phyloP scores from a whole-genome alignment of 768 basidiomycete species.

The Dacryopinax primogenitus region DNA sequence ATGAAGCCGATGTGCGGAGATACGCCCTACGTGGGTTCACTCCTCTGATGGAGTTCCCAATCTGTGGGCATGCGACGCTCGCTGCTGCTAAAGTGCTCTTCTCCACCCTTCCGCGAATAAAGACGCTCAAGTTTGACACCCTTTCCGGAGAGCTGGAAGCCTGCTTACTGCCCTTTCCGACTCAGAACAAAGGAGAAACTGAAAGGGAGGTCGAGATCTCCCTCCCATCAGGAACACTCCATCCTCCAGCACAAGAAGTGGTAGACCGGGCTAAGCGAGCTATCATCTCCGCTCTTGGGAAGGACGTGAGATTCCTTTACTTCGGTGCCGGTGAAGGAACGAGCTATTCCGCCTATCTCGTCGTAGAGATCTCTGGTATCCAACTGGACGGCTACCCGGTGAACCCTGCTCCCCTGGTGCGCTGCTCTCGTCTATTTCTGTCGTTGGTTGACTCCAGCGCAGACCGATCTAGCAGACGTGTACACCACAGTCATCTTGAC shows the following conservation, averaged over 20 bases:
- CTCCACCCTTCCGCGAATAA: slow-evolving; percentile 1
- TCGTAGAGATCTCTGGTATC: slow-evolving; percentile 15
- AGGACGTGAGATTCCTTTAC: slow-evolving; percentile 10
- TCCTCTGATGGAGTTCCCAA: slow-evolving; percentile 18
- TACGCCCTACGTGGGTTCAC: slow-evolving; percentile 26
- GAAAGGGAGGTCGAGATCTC: slow-evolving; percentile 20
- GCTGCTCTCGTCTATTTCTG: background rate
- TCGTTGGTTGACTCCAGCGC: background rate
- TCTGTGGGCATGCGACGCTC: slow-evolving; percentile 30
- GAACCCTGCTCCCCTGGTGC: background rate
- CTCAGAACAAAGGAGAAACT: background rate
- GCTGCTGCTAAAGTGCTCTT: slow-evolving; percentile 24
- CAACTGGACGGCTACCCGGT: background rate
- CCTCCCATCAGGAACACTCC: slow-evolving; percentile 18
- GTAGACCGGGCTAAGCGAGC: background rate
- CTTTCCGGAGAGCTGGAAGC: slow-evolving; percentile 19
- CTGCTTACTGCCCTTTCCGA: background rate
- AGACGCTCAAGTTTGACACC: slow-evolving; percentile 18
- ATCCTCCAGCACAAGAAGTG: slow-evolving; percentile 7
- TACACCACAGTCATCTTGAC: slow-evolving; percentile 18
- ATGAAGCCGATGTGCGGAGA: background rate
- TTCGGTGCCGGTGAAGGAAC: background rate
- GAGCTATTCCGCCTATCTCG: slow-evolving; percentile 11
- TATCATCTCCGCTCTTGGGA: slow-evolving; percentile 3
- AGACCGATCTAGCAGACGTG: slow-evolving; percentile 2